phyloP scores from a whole-genome alignment of 208 protist genomes.

The Crithidia acanthocephali region DNA sequence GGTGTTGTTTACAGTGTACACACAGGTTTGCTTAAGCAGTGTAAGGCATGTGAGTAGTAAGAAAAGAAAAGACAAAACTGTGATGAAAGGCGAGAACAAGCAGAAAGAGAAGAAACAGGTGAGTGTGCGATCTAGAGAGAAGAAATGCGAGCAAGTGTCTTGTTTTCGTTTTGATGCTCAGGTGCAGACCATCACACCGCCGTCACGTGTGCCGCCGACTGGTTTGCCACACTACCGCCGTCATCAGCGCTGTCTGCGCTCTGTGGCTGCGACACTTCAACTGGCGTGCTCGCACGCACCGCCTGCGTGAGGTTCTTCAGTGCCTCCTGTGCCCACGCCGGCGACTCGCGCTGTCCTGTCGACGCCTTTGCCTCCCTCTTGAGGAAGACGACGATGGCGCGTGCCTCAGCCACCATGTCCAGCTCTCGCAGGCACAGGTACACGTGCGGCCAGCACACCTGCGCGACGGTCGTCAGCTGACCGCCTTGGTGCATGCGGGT shows the following conservation, averaged over 20 bases:
- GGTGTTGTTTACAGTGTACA: no score
- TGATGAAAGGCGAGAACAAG: no score
- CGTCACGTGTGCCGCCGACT: background rate
- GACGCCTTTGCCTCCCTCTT: constrained; percentile 31
- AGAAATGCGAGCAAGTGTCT: no score
- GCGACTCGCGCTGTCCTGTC: background rate
- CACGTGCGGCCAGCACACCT: constrained; percentile 52
- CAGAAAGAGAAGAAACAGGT: no score
- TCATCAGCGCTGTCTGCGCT: background rate
- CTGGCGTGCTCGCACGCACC: constrained; percentile 11
- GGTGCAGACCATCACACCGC: no score
- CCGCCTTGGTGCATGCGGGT: constrained; percentile 39
- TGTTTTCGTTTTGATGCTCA: no score
- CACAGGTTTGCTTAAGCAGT: no score
- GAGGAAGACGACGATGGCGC: constrained; percentile 53
- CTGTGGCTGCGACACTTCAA: no score
- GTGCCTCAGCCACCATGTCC: constrained; percentile 40
- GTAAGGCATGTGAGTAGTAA: no score
- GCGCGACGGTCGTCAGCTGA: constrained; percentile 44
- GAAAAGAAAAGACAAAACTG: background rate
- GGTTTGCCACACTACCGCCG: background rate
- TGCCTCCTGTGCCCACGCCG: constrained; percentile 27
- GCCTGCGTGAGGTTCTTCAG: constrained; percentile 13
- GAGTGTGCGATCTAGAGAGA: no score
- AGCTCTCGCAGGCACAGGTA: constrained; percentile 53